phyloP scores from a whole-genome alignment of 495 filamentous ascomycete genomes.

The Penicillium arizonense region DNA sequence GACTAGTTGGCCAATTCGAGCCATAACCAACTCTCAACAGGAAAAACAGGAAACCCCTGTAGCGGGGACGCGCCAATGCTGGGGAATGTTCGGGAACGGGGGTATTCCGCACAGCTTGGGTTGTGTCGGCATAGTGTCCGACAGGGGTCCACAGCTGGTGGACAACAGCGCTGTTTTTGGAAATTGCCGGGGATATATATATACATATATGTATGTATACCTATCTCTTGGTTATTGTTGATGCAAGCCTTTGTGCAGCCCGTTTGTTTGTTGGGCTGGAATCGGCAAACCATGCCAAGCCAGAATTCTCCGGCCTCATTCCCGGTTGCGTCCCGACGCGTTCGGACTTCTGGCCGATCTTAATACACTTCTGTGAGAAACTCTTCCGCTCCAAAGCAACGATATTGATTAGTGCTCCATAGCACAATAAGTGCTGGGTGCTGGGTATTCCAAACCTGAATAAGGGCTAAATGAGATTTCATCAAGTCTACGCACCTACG shows the following conservation, averaged over 20 bases:
- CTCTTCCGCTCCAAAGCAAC: neutral
- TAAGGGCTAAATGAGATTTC: too few relatives aligned
- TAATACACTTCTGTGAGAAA: neutral
- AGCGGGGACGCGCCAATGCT: conserved; percentile 9
- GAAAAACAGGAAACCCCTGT: conserved; percentile 1
- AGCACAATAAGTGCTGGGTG: too few relatives aligned
- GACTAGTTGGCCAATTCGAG: neutral
- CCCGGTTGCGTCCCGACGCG: conserved; percentile 10
- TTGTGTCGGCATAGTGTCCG: conserved; percentile 10
- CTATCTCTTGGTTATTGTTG: neutral
- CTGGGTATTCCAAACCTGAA: too few relatives aligned
- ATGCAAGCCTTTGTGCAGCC: neutral
- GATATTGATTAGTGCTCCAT: too few relatives aligned
- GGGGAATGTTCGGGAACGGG: conserved; percentile 4
- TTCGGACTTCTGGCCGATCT: conserved; percentile 20
- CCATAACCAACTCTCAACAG: conserved; percentile 1
- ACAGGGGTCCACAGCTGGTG: conserved; percentile 9
- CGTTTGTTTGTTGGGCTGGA: neutral
- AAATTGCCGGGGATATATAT: too few relatives aligned
- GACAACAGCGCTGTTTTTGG: neutral
- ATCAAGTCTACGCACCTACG: too few relatives aligned
- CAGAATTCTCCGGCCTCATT: conserved; percentile 3
- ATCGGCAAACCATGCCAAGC: neutral
- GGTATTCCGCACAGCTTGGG: conserved; percentile 2
- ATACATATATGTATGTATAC: too few relatives aligned